phyloP scores from a whole-genome alignment of 108 stramenopile species.

The Cylindrotheca fusiformis region DNA sequence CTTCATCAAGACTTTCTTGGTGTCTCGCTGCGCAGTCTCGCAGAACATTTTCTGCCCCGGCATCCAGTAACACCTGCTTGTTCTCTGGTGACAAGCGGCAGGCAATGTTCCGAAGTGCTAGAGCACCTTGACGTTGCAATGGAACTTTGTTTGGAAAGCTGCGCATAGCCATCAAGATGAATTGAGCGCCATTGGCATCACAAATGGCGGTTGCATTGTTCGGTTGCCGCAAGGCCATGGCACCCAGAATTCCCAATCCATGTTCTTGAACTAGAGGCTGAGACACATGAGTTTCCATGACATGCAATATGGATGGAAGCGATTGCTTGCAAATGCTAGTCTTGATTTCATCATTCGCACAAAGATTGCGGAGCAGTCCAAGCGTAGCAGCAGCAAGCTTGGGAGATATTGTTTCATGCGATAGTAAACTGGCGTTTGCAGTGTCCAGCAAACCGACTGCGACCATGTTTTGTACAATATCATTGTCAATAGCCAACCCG shows the following conservation, averaged over 20 bases:
- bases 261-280: slow-evolving; percentile 66
- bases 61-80: slow-evolving; percentile 46
- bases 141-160: slow-evolving; percentile 48
- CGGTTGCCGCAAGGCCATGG: slow-evolving; percentile 85
- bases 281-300: slow-evolving; percentile 40
- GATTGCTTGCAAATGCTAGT: slow-evolving; percentile 62
- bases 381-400: slow-evolving; percentile 49
- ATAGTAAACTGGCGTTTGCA: slow-evolving; percentile 18
- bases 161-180: slow-evolving; percentile 68
- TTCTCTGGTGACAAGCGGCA: slow-evolving; percentile 38
- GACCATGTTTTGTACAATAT: slow-evolving; percentile 79
- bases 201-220: slow-evolving; percentile 66
- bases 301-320: slow-evolving; percentile 39
- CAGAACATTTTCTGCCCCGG: slow-evolving; percentile 73
- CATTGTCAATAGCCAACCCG: slow-evolving; percentile 80
- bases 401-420: slow-evolving; percentile 2
- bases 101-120: slow-evolving; percentile 84
- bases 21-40: slow-evolving; percentile 63
- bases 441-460: slow-evolving; percentile 68
- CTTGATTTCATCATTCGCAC: slow-evolving; percentile 89
- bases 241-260: slow-evolving; percentile 79
- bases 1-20: slow-evolving; percentile 87
- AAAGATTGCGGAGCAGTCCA: slow-evolving; percentile 79
- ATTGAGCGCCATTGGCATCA: slow-evolving; percentile 16
- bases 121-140: slow-evolving; percentile 81